A percentile compares a stretch with the other conserved stretches of the same genome.
Conservation (phyloP, 2,329 filamentous ascomycete genomes). For the Orbilia quercus region DNA sequence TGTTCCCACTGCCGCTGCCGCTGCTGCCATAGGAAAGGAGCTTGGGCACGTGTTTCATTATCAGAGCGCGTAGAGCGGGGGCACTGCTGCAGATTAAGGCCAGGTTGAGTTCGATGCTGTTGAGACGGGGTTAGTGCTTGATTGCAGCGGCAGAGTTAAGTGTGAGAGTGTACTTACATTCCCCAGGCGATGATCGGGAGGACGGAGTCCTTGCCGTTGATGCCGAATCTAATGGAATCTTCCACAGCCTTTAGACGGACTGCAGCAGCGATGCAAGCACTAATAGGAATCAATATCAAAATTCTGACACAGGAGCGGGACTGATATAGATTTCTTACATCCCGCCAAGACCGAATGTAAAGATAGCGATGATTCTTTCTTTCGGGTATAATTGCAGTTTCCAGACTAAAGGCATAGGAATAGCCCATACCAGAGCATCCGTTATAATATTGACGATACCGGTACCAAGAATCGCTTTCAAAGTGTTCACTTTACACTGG, state of each 20-base stretch:
- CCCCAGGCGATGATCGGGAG: conserved; percentile 48
- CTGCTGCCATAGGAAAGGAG: conserved; percentile 31
- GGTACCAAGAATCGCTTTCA: conserved; percentile 36
- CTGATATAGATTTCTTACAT: conserved; percentile 17
- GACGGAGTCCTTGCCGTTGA: conserved; percentile 40
- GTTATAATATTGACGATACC: conserved; percentile 44
- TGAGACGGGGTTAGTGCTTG: neutral
- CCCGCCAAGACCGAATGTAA: conserved; percentile 39
- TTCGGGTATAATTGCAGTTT: conserved; percentile 36
- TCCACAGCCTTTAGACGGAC: conserved; percentile 32
- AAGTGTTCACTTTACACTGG: conserved; percentile 30
- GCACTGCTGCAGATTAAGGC: conserved; percentile 43
- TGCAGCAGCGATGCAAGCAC: conserved; percentile 37
- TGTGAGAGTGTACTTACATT: conserved; percentile 20
- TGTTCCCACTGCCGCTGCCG: conserved; percentile 7
- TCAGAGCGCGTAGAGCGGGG: conserved; percentile 39
- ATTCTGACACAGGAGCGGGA: no score
- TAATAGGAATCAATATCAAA: conserved; percentile 4
- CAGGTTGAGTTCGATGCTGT: conserved; percentile 36
- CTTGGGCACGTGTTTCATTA: conserved; percentile 41
- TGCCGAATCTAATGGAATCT: conserved; percentile 35
- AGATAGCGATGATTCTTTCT: conserved; percentile 34
- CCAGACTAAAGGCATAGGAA: conserved; percentile 49
- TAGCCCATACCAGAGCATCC: conserved; percentile 41
- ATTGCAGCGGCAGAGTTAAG: neutral